A percentile compares a stretch with the other conserved stretches of the same genome.
Evolutionary conservation across 345 rosid genomes (phyloP).

Genomic region (Gossypium thurberi): DNA sequence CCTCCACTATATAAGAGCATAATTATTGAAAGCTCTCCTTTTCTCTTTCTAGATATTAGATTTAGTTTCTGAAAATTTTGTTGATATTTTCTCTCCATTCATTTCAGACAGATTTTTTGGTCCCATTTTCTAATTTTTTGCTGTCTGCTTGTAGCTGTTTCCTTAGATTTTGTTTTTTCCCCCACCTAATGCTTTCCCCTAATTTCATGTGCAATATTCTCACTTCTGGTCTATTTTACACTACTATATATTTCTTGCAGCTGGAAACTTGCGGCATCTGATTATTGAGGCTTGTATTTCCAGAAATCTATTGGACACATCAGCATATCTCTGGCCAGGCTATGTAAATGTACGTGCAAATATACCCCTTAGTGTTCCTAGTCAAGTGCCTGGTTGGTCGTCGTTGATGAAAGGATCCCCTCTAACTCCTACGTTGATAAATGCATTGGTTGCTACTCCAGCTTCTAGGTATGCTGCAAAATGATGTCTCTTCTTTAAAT

Average conservation of each 20-base stretch:
- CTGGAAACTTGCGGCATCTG: slow-evolving; percentile 93
- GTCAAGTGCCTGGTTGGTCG: slow-evolving; percentile 68
- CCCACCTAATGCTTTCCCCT: not conserved
- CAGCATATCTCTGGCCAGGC: slow-evolving; percentile 92
- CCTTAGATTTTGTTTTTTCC: not conserved
- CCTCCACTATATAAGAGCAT: not conserved
- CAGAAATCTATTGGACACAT: slow-evolving; percentile 78
- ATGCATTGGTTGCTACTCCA: slow-evolving; percentile 66
- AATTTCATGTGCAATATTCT: not conserved
- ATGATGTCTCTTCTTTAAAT: not conserved
- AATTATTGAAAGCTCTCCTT: not conserved
- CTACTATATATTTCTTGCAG: slow-evolving; percentile 28
- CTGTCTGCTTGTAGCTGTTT: slow-evolving; percentile 1
- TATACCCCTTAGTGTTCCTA: slow-evolving; percentile 45
- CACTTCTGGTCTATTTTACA: not conserved
- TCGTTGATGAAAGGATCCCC: slow-evolving; percentile 83
- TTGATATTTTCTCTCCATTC: not conserved
- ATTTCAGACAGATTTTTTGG: not conserved
- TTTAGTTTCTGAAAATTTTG: not conserved
- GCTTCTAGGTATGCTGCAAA: slow-evolving; percentile 70
- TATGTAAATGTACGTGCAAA: slow-evolving; percentile 48
- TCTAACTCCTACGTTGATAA: slow-evolving; percentile 61
- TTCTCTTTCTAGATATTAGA: not conserved
- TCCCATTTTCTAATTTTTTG: not conserved
- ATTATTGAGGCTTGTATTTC: slow-evolving; percentile 94